Percentiles rank a stretch among this genome's conserved stretches.
These are phyloP conservation scores for Gonium pectorale DNA, from an alignment of 139 green algal species.

Conservation along the genomic window DNA sequence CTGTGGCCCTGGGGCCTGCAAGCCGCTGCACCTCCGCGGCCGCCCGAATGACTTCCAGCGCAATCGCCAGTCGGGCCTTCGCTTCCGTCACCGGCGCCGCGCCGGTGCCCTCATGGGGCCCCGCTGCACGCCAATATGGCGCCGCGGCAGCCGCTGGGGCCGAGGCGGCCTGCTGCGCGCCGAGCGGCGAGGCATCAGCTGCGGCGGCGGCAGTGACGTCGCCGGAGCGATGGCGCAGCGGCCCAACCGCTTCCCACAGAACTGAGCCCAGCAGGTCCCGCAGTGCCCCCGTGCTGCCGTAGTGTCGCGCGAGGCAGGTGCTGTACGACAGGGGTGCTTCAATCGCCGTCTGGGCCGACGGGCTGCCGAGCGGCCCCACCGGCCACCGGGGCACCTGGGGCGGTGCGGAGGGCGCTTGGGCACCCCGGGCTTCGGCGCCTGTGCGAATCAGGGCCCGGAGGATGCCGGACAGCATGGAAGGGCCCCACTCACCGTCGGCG, in stretches of 20 bases:
- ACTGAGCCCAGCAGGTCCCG: not conserved
- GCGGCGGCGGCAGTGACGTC: not conserved
- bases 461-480: not conserved
- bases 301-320: not conserved
- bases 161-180: too few relatives aligned
- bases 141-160: not conserved
- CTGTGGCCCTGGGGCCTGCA: too few relatives aligned
- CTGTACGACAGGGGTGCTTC: not conserved
- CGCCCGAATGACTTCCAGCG: not conserved
- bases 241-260: not conserved
- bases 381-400: too few relatives aligned
- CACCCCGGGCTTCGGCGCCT: too few relatives aligned
- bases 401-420: too few relatives aligned
- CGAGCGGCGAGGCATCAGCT: too few relatives aligned
- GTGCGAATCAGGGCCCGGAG: not conserved
- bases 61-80: too few relatives aligned
- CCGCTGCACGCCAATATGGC: too few relatives aligned
- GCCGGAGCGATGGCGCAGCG: too few relatives aligned
- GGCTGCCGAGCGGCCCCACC: too few relatives aligned
- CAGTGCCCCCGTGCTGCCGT: not conserved
- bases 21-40: not conserved
- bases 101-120: too few relatives aligned
- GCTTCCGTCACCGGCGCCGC: too few relatives aligned
- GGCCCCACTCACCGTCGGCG: not conserved
- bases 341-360: not conserved